Evolutionary conservation across 805 yeast species (phyloP).

Genomic region (Candida sithepensis): DNA sequence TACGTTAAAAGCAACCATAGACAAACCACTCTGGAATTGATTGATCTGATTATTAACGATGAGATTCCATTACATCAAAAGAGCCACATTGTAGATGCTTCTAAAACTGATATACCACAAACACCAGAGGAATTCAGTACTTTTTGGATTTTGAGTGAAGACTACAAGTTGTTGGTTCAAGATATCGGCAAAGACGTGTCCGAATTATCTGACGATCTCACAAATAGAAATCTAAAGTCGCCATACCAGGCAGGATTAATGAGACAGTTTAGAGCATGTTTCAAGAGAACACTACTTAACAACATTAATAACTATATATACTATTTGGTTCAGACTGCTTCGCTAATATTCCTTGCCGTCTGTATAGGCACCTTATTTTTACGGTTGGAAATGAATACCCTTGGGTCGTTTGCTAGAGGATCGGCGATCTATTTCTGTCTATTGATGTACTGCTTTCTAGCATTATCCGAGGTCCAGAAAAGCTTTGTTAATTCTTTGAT

Average conservation of each 20-base stretch:
- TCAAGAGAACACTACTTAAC: slow-evolving; percentile 51
- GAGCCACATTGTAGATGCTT: slow-evolving; percentile 21
- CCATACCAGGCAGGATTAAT: slow-evolving; percentile 41
- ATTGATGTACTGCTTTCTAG: slow-evolving; percentile 48
- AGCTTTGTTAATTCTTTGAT: slow-evolving; percentile 54
- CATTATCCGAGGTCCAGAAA: slow-evolving; percentile 43
- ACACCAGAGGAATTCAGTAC: slow-evolving; percentile 60
- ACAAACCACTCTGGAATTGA: slow-evolving; percentile 25
- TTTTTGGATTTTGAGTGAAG: slow-evolving; percentile 52
- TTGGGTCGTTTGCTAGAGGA: slow-evolving; percentile 61
- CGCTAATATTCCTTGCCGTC: slow-evolving; percentile 54
- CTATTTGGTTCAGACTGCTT: slow-evolving; percentile 40
- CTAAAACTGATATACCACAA: slow-evolving; percentile 44
- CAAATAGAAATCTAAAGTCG: slow-evolving; percentile 39
- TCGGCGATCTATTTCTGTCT: slow-evolving; percentile 60
- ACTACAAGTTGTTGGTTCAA: slow-evolving; percentile 36
- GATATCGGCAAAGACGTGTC: slow-evolving; percentile 29
- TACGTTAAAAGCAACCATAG: slow-evolving; percentile 29
- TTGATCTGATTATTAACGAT: slow-evolving; percentile 20
- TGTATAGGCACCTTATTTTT: slow-evolving; percentile 62
- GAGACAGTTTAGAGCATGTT: slow-evolving; percentile 48
- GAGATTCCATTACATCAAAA: slow-evolving; percentile 10
- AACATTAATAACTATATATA: slow-evolving; percentile 55
- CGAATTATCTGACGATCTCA: slow-evolving; percentile 24
- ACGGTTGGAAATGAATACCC: slow-evolving; percentile 44